These are phyloP conservation scores for Ettlia oleoabundans DNA, from an alignment of 139 green algal species.

Conservation along the genomic window DNA sequence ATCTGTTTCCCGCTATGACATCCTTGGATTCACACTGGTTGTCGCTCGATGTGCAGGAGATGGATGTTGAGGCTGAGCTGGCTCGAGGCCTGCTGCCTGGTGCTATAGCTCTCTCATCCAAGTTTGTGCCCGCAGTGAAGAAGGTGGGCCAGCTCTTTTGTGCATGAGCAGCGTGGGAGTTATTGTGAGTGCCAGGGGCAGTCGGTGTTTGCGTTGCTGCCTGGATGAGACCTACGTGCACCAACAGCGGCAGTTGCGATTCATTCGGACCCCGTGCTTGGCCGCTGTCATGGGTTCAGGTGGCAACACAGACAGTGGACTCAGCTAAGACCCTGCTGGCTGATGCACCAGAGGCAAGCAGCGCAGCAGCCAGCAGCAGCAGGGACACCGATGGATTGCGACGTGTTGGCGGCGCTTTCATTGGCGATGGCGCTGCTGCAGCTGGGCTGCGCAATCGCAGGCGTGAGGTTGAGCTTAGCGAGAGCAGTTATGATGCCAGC, in stretches of 20 bases:
- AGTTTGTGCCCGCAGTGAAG: constrained; percentile 59
- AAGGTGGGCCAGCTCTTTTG: too few relatives aligned
- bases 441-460: constrained; percentile 21
- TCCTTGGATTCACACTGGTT: too few relatives aligned
- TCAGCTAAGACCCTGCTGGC: constrained; percentile 3
- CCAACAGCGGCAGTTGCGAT: too few relatives aligned
- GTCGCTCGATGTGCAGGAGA: too few relatives aligned
- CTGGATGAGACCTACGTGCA: too few relatives aligned
- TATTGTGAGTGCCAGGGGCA: too few relatives aligned
- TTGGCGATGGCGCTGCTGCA: not conserved
- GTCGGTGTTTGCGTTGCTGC: too few relatives aligned
- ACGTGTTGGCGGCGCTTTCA: too few relatives aligned
- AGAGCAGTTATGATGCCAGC: not conserved
- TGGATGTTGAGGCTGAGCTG: constrained; percentile 90
- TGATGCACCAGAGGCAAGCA: not conserved
- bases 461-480: constrained; percentile 28
- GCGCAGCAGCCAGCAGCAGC: not conserved
- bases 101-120: constrained; percentile 55
- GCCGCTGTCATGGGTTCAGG: too few relatives aligned
- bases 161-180: too few relatives aligned
- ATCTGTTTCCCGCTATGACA: too few relatives aligned
- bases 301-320: not conserved
- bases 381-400: not conserved
- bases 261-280: too few relatives aligned
- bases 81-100: constrained; percentile 70